These are phyloP conservation scores for Prunus salicina DNA, from an alignment of 306 rosid species.

Conservation along the genomic window DNA sequence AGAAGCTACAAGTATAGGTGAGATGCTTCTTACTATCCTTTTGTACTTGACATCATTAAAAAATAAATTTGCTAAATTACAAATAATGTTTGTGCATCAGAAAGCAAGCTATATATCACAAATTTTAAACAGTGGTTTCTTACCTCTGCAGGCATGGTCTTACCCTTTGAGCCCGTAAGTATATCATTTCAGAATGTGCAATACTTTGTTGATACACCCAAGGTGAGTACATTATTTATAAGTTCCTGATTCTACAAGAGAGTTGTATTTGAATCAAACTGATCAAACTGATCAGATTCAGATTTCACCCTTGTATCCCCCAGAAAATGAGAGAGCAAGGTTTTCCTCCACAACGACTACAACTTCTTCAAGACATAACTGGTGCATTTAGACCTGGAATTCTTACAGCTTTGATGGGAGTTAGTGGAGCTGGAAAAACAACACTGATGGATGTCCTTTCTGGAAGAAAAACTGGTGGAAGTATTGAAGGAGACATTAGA, in stretches of 20 bases:
- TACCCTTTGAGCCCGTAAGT: conserved; percentile 25
- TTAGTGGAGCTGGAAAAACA: conserved; percentile 69
- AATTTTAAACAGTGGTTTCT: too few relatives aligned
- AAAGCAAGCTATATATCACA: too few relatives aligned
- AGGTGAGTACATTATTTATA: conserved; percentile 4
- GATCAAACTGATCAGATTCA: background rate
- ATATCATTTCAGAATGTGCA: conserved; percentile 35
- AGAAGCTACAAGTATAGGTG: conserved; percentile 5
- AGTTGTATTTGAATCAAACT: background rate
- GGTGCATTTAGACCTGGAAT: conserved; percentile 53
- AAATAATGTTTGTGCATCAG: background rate
- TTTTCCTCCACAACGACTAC: conserved; percentile 13
- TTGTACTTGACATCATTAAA: too few relatives aligned
- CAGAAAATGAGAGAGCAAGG: conserved; percentile 31
- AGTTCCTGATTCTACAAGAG: background rate
- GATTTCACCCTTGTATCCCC: background rate
- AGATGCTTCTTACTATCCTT: background rate
- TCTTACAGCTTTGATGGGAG: conserved; percentile 60
- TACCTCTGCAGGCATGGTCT: conserved; percentile 10
- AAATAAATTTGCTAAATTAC: background rate
- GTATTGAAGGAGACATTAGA: conserved; percentile 46
- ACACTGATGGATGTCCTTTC: conserved; percentile 68
- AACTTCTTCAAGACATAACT: conserved; percentile 33
- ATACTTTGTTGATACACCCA: conserved; percentile 32
- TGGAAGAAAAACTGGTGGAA: conserved; percentile 60